Evolutionary conservation across 305 asterid species (phyloP), one percentile per base, ranked within the genome.

Genomic region (Fraxinus platypoda): DNA sequence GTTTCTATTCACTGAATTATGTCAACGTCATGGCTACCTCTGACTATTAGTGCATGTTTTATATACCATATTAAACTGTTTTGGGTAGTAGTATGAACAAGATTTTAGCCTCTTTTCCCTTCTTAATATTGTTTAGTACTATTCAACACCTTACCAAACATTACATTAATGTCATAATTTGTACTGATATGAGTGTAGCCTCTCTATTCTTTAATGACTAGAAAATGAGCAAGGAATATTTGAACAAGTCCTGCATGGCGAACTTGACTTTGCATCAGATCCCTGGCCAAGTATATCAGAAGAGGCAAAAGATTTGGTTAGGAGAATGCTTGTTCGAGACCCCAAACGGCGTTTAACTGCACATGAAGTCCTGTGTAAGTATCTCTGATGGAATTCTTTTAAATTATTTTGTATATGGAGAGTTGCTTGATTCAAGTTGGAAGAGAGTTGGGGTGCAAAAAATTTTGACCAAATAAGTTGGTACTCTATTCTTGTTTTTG

Each of bases 251-350:
- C 83, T 92, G 83, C 93, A 90, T 64, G 96, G 96, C 1, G 94
- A 92, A 83, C 94, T 92, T 7, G 96, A 92, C 81, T 92, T 92
- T 86, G 31, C 87, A 0, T 90, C 96, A 0, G 94, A 92, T 83
- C 96, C 96, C 17, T 92, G 96, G 96, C 96, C 96, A 6, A 91
- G 93, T 81, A 90, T 91, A 80, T 92, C 96, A 23, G 91, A 87
- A 46, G 89, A 83, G 72, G 96, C 96, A 30, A 92, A 91, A 85
- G 96, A 92, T 83, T 87, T 92, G 78, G 93, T 92, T 2, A 85
- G 93, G 85, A 91, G 78, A 87, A 92, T 92, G 96, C 96, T 92
- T 52, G 80, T 87, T 64, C 89, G 96, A 68, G 93, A 92, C 82
- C 94, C 96, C 72, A 88, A 84, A 86, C 86, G 84, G 74, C 94